Percentiles rank a stretch among this genome's conserved stretches.
Evolutionary conservation across 1,139 yeast species (phyloP).

Genomic region (Candida glucosophila): DNA sequence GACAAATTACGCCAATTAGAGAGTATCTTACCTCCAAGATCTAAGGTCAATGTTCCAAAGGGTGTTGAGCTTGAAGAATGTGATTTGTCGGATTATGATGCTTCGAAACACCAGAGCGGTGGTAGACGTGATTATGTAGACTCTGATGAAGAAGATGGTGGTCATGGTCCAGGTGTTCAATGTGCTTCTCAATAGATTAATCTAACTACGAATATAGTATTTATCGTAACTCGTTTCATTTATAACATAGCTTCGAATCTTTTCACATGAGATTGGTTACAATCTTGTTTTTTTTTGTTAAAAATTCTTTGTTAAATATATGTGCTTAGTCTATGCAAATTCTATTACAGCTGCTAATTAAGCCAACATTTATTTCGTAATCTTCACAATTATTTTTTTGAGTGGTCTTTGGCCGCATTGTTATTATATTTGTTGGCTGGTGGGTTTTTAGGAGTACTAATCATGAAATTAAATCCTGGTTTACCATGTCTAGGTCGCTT

Average conservation of each 20-base stretch:
- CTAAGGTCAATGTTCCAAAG: slow-evolving; percentile 45
- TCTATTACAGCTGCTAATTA: not conserved
- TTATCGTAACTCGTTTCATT: too few species aligned
- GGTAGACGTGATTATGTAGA: slow-evolving; percentile 50
- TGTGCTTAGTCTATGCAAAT: slow-evolving; percentile 1
- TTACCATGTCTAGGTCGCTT: slow-evolving; percentile 28
- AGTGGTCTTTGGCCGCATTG: too few species aligned
- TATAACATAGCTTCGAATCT: too few species aligned
- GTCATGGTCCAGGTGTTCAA: slow-evolving; percentile 72
- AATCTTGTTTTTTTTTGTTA: too few species aligned
- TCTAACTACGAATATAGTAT: too few species aligned
- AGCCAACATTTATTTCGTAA: too few species aligned
- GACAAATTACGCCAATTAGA: slow-evolving; percentile 61
- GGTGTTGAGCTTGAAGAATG: slow-evolving; percentile 77
- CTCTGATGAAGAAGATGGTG: slow-evolving; percentile 59
- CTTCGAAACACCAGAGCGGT: slow-evolving; percentile 45
- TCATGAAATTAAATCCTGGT: slow-evolving; percentile 36
- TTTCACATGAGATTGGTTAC: too few species aligned
- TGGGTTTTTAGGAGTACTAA: slow-evolving; percentile 41
- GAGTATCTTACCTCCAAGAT: slow-evolving; percentile 59
- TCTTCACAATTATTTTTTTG: too few species aligned
- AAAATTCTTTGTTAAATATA: slow-evolving; percentile 1
- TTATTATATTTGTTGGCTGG: slow-evolving; percentile 41
- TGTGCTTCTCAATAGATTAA: slow-evolving; percentile 83
- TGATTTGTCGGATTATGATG: slow-evolving; percentile 56